These are phyloP conservation scores for Cruciata laevipes DNA, from an alignment of 257 asterid species.

Conservation along the genomic window DNA sequence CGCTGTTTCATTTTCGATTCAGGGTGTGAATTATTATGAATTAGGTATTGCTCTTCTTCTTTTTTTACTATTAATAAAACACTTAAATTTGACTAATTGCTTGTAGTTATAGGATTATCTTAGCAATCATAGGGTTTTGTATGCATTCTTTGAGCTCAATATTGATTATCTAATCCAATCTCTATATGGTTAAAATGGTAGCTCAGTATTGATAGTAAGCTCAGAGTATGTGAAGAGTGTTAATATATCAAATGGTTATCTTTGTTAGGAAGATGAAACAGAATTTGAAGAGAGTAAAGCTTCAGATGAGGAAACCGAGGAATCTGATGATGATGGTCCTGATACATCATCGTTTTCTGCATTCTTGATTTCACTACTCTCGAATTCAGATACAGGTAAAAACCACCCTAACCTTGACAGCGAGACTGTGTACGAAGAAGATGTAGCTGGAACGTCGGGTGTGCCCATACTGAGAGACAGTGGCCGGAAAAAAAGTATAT, in stretches of 20 bases:
- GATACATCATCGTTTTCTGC: conserved; percentile 95
- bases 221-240: neutral
- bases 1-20: neutral
- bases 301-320: conserved; percentile 40
- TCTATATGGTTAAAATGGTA: neutral
- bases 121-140: neutral
- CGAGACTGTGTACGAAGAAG: conserved; percentile 26
- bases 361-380: conserved; percentile 66
- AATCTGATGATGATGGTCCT: conserved; percentile 60
- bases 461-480: conserved; percentile 49
- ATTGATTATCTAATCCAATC: neutral
- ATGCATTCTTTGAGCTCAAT: neutral
- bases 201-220: neutral
- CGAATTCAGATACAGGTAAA: conserved; percentile 50
- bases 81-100: neutral
- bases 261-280: conserved; percentile 42
- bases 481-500: conserved; percentile 52
- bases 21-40: neutral
- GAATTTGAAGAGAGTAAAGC: conserved; percentile 40
- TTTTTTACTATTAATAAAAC: no score
- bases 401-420: conserved; percentile 25
- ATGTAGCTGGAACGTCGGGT: conserved; percentile 31
- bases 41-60: no score
- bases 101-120: neutral
- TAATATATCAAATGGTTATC: conserved; percentile 11